Base-by-base conservation (phyloP, 2,329 filamentous ascomycete species). In the Chrysoporthe puriensis region DNA sequence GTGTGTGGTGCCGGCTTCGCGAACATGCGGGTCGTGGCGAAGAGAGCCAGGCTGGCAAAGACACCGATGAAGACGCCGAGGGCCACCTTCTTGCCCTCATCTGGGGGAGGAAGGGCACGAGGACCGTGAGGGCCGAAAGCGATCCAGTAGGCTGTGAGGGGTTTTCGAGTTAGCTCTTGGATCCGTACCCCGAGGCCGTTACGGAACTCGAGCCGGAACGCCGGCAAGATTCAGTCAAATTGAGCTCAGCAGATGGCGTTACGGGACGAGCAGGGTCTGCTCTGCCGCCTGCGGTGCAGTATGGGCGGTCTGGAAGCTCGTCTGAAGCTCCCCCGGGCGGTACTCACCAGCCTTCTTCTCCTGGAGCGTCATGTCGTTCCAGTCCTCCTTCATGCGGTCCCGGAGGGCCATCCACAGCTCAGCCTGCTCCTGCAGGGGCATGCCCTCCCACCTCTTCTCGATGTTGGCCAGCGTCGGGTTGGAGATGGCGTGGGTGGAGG, bases 331-430 rank as follows among this genome's bases (percentile, higher is more conserved):
- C 56, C 61, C 32, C 59, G 44, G 8, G 36, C 44, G 42, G 62
- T 69, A 93, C 94, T 80, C 90, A 97, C 96, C 95, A 76, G 96
- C 96, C 87, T 97, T 98, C 92, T 99, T 97, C 88, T 99, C 96
- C 83, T 96, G 91, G 77, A 96, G 74, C 63, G 96, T 97, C 85
- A 99, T 85, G 79, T 98, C 93, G 78, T 91, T 88, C 96, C 96
- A 99, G 86, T 93, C 94, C 76, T 88, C 90, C 92, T 97, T 97
- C 96, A 99, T 99, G 79, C 96, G 91, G 85, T 99, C 96, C 82
- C 96, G 90, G 81, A 99, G 86, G 75, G 91, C 86, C 96, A 99
- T 99, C 96, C 96, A 99, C 76, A 99, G 86, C 79, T 99, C 96
- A 74, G 96, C 96, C 89, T 99, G 96, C 88, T 99, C 96, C 87